phyloP scores from a whole-genome alignment of 2,329 filamentous ascomycete species.

The Neopestalotiopsis sp. region DNA sequence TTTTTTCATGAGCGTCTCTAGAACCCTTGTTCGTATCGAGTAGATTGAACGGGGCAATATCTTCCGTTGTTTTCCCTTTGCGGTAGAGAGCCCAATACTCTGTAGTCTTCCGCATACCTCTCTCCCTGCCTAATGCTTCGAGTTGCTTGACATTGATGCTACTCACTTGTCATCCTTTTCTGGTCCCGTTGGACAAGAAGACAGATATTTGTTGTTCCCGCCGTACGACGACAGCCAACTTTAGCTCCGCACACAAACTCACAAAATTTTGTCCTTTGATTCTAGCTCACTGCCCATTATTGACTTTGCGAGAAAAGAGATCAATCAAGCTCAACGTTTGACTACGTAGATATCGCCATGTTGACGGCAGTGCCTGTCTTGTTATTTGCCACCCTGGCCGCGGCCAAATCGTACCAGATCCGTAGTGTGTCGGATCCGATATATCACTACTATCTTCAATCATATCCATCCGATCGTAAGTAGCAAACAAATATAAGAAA shows the following conservation, averaged over 20 bases:
- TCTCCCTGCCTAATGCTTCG: no score
- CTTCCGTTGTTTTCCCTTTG: neutral
- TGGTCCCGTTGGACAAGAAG: no score
- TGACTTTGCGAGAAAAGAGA: no score
- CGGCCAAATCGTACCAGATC: slow-evolving; percentile 53
- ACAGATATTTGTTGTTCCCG: no score
- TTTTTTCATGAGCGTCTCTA: neutral
- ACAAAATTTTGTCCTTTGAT: no score
- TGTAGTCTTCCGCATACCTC: neutral
- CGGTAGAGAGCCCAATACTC: neutral
- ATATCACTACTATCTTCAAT: slow-evolving; percentile 59
- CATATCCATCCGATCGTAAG: slow-evolving; percentile 47
- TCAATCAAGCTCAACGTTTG: no score
- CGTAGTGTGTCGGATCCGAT: slow-evolving; percentile 55
- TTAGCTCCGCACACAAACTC: no score
- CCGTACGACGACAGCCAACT: no score
- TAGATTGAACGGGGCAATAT: neutral
- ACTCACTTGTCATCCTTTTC: no score
- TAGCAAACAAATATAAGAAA: neutral
- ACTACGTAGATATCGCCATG: slow-evolving; percentile 21
- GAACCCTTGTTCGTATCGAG: neutral
- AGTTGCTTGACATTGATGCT: no score
- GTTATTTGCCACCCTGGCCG: slow-evolving; percentile 22
- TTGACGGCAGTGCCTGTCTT: slow-evolving; percentile 16
- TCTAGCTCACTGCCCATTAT: no score